A percentile compares a stretch with the other conserved stretches of the same genome.
Conservation (phyloP, 2,329 filamentous ascomycete genomes). For the Pseudocercospora ulei region DNA sequence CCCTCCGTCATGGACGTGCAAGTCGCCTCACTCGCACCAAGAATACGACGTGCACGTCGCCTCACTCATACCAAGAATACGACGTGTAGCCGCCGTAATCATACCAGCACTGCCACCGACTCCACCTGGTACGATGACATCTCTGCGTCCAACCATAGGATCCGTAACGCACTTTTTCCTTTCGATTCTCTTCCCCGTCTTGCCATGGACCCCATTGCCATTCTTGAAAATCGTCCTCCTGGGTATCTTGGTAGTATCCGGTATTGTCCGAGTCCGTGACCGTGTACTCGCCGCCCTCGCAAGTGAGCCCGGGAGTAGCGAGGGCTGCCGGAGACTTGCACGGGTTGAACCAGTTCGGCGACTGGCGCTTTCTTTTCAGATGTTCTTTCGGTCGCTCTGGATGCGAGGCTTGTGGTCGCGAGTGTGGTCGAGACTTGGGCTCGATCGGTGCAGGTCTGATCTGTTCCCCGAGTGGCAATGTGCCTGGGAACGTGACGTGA, state of each 20-base stretch:
- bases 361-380: neutral
- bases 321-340: neutral
- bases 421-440: too few species aligned
- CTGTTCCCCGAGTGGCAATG: too few species aligned
- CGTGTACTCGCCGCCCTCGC: neutral
- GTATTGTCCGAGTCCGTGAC: neutral
- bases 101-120: slow-evolving; percentile 5
- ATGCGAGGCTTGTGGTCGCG: neutral
- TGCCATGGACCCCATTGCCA: slow-evolving; percentile 1
- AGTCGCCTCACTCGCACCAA: neutral
- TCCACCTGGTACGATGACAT: slow-evolving; percentile 6
- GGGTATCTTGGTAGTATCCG: neutral
- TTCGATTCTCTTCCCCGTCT: neutral
- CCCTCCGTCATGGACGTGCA: too few species aligned
- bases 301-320: neutral
- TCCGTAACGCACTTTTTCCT: slow-evolving; percentile 1
- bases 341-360: neutral
- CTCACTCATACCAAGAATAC: neutral
- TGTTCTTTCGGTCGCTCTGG: neutral
- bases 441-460: too few species aligned
- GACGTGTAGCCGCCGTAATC: neutral
- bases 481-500: neutral
- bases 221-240: neutral
- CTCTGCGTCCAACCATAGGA: neutral
- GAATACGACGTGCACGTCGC: neutral